phyloP scores from a whole-genome alignment of 2,329 filamentous ascomycete species.

The Cercospora zeina region DNA sequence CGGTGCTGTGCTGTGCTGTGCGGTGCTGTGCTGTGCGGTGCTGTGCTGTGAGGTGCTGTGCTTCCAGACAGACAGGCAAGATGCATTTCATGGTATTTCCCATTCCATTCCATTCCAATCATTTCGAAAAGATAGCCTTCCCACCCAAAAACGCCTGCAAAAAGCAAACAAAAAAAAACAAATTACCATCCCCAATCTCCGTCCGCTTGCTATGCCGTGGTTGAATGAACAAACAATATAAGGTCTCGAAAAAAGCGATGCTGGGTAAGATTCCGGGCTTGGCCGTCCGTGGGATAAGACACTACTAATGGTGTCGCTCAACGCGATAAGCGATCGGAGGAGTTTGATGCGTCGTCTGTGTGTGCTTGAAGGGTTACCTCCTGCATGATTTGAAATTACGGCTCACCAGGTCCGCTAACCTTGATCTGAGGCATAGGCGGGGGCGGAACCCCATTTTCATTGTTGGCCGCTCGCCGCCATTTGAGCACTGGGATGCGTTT shows the following conservation, averaged over 20 bases:
- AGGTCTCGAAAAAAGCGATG: background rate
- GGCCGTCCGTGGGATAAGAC: background rate
- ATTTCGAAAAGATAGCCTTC: too few relatives aligned
- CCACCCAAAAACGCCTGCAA: too few relatives aligned
- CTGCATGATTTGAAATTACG: conserved; percentile 28
- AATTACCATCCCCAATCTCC: background rate
- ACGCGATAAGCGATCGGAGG: conserved; percentile 11
- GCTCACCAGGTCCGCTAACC: conserved; percentile 43
- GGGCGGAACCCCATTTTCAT: conserved; percentile 38
- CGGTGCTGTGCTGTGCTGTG: too few relatives aligned
- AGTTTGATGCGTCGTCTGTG: conserved; percentile 6
- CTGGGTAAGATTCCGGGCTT: background rate
- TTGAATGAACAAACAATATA: background rate
- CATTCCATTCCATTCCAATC: too few relatives aligned
- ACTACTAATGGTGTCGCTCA: conserved; percentile 14
- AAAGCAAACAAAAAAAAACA: too few relatives aligned
- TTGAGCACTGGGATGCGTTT: conserved; percentile 42
- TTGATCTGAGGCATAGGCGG: conserved; percentile 44
- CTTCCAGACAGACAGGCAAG: too few relatives aligned
- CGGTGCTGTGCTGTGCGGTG: too few relatives aligned
- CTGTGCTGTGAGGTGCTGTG: too few relatives aligned
- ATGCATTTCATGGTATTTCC: too few relatives aligned
- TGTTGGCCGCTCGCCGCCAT: conserved; percentile 41
- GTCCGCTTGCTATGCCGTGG: conserved; percentile 1
- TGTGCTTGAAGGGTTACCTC: conserved; percentile 10